Conservation (phyloP, 2,329 filamentous ascomycete species). For the Malbranchea zuffiana region DNA sequence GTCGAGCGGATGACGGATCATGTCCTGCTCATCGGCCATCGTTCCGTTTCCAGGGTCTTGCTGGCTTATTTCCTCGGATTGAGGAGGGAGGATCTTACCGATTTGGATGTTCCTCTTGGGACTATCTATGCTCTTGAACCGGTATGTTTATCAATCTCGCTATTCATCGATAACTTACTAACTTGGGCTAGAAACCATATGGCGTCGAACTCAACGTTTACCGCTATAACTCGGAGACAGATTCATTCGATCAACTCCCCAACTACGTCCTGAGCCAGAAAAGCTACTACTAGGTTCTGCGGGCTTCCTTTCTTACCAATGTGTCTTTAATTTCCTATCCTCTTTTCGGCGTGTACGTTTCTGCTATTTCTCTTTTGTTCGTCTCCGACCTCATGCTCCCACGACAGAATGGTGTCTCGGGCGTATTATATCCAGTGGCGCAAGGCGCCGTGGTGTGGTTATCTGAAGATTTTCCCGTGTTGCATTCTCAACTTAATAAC, state of each 20-base stretch:
- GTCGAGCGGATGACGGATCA: conserved; percentile 96
- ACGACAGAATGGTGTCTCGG: no score
- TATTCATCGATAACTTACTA: not conserved
- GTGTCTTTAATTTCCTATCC: no score
- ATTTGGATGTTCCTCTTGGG: conserved; percentile 85
- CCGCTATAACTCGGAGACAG: conserved; percentile 65
- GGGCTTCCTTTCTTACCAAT: conserved; percentile 1
- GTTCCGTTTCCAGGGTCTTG: conserved; percentile 80
- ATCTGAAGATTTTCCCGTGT: no score
- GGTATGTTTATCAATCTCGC: conserved; percentile 18
- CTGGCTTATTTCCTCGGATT: conserved; percentile 95
- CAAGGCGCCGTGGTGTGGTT: no score
- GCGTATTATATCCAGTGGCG: no score
- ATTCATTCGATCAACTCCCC: conserved; percentile 78
- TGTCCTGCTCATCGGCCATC: conserved; percentile 81
- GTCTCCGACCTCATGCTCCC: no score
- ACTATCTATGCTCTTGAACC: conserved; percentile 93
- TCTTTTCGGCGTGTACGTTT: not conserved
- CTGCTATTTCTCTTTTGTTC: not conserved
- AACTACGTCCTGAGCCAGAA: conserved; percentile 60
- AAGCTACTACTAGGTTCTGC: conserved; percentile 18
- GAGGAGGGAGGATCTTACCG: conserved; percentile 80
- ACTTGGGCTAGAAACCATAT: conserved; percentile 59
- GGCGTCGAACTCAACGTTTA: conserved; percentile 96
- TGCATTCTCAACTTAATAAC: no score